phyloP scores from a whole-genome alignment of 495 filamentous ascomycete species.

The Bombardia bombarda region DNA sequence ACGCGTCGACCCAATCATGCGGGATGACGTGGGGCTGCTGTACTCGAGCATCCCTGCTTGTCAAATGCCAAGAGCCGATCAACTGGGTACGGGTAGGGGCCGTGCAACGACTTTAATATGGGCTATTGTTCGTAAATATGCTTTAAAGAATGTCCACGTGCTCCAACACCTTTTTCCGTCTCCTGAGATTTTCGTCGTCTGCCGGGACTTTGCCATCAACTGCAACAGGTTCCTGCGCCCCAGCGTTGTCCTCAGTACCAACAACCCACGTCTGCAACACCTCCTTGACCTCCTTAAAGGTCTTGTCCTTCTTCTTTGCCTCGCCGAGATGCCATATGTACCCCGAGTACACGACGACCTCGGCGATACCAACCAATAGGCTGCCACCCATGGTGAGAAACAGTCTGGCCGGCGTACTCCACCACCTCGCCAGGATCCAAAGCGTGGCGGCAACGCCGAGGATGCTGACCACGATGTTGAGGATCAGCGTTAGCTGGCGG shows the following conservation, averaged over 20 bases:
- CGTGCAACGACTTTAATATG: too few relatives aligned
- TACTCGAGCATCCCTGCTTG: too few relatives aligned
- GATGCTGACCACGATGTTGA: conserved; percentile 68
- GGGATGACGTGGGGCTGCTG: too few relatives aligned
- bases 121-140: too few relatives aligned
- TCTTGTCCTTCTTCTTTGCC: conserved; percentile 58
- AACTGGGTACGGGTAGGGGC: too few relatives aligned
- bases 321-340: conserved; percentile 73
- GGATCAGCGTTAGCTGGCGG: conserved; percentile 62
- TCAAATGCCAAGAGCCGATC: too few relatives aligned
- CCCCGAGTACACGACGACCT: conserved; percentile 79
- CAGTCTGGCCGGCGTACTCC: conserved; percentile 60
- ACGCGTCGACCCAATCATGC: too few relatives aligned
- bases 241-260: conserved; percentile 31
- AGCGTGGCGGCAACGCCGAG: conserved; percentile 61
- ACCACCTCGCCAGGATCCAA: conserved; percentile 63
- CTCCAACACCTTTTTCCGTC: conserved; percentile 25
- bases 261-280: conserved; percentile 66
- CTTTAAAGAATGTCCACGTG: too few relatives aligned
- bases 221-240: conserved; percentile 29
- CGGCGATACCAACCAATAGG: conserved; percentile 69
- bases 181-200: conserved; percentile 21
- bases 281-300: conserved; percentile 61
- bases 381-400: conserved; percentile 63
- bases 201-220: conserved; percentile 8